phyloP scores from a whole-genome alignment of 257 asterid genomes.

The Nyctanthes arbortristis region DNA sequence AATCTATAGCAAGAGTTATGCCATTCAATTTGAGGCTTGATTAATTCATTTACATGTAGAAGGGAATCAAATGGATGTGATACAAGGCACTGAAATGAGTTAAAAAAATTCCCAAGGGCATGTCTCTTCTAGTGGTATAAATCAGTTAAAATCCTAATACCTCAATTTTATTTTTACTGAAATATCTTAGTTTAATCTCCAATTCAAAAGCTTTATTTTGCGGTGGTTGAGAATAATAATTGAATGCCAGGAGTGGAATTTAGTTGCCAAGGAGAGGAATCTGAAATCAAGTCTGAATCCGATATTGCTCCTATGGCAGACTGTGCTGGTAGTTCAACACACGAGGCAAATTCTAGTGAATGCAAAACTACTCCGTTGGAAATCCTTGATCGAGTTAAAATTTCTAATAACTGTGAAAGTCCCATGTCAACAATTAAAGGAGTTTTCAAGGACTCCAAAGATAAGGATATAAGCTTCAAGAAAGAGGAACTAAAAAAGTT shows the following conservation, averaged over 20 bases:
- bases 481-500: constrained; percentile 58
- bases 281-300: constrained; percentile 23
- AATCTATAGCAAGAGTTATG: constrained; percentile 5
- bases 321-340: constrained; percentile 20
- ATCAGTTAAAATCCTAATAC: constrained; percentile 29
- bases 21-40: not conserved
- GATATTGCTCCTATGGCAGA: constrained; percentile 8
- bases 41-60: constrained; percentile 24
- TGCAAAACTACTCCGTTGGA: no score
- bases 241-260: constrained; percentile 31
- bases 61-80: constrained; percentile 15
- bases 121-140: constrained; percentile 35
- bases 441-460: constrained; percentile 52
- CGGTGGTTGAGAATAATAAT: no score
- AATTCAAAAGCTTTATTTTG: constrained; percentile 19
- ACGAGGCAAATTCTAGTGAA: constrained; percentile 9
- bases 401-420: constrained; percentile 34
- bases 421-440: constrained; percentile 78
- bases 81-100: constrained; percentile 24
- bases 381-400: no score
- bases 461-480: constrained; percentile 51
- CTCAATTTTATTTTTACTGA: constrained; percentile 16
- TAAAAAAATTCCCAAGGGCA: constrained; percentile 15
- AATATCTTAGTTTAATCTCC: constrained; percentile 6
- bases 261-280: constrained; percentile 26